A percentile compares a stretch with the other conserved stretches of the same genome.
phyloP scores from a whole-genome alignment of 2,329 filamentous ascomycete genomes.

The Huntiella bhutanensis region DNA sequence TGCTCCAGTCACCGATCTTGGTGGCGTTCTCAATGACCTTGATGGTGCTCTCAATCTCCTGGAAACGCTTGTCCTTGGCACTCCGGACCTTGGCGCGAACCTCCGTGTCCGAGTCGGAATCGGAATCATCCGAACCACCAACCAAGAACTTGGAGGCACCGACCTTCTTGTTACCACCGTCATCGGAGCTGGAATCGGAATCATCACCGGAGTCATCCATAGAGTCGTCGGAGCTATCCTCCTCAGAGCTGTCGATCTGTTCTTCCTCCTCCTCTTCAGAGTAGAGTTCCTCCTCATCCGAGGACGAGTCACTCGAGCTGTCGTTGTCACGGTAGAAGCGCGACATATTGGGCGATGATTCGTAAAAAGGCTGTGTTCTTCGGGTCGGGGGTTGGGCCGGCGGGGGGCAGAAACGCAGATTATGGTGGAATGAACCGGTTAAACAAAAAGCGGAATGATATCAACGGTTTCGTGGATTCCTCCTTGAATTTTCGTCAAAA shows the following conservation, averaged over 20 bases:
- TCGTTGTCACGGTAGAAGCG: slow-evolving; percentile 92
- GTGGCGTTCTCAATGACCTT: slow-evolving; percentile 87
- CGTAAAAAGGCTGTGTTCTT: background rate
- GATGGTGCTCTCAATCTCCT: slow-evolving; percentile 81
- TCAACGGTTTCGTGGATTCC: too few relatives aligned
- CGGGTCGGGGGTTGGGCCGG: background rate
- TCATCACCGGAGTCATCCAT: slow-evolving; percentile 27
- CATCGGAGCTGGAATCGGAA: slow-evolving; percentile 20
- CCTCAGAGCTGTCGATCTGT: slow-evolving; percentile 29
- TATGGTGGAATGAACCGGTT: background rate
- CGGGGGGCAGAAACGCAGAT: background rate
- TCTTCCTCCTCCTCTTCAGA: slow-evolving; percentile 46
- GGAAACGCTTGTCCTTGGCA: slow-evolving; percentile 90
- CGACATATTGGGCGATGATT: slow-evolving; percentile 41
- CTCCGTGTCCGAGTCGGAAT: slow-evolving; percentile 66
- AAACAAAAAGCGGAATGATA: too few relatives aligned
- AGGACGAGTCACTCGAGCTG: slow-evolving; percentile 89
- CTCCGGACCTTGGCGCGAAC: slow-evolving; percentile 61
- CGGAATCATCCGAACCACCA: slow-evolving; percentile 37
- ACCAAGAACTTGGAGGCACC: slow-evolving; percentile 75
- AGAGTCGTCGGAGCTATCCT: slow-evolving; percentile 32
- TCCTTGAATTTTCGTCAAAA: too few relatives aligned
- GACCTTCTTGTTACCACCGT: slow-evolving; percentile 40
- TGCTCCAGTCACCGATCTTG: slow-evolving; percentile 95
- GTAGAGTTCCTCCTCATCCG: slow-evolving; percentile 93